These are phyloP conservation scores for Leishmania turanica DNA, from an alignment of 208 protist genomes.

Conservation along the genomic window DNA sequence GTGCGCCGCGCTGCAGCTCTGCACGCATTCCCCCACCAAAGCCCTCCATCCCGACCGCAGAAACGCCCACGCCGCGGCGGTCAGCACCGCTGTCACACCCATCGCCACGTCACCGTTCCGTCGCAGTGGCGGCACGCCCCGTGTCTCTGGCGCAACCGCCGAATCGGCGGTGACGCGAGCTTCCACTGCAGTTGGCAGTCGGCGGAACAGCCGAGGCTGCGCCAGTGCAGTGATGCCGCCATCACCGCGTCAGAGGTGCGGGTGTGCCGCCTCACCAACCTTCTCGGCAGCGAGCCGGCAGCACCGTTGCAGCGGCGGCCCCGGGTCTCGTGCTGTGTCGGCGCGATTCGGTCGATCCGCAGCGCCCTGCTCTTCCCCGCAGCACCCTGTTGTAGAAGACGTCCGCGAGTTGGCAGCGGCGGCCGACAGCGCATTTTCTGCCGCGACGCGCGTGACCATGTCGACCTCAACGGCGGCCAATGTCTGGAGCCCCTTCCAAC, in stretches of 20 bases:
- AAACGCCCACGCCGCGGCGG: background rate
- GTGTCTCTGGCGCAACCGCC: constrained; percentile 7
- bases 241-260: constrained; percentile 15
- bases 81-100: background rate
- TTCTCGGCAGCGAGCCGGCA: background rate
- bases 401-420: constrained; percentile 1
- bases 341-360: background rate
- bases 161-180: constrained; percentile 6
- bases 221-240: constrained; percentile 9
- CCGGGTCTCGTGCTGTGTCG: background rate
- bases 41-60: background rate
- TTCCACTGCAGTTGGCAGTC: constrained; percentile 12
- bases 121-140: constrained; percentile 30
- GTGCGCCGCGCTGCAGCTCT: constrained; percentile 30
- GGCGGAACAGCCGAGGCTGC: constrained; percentile 1
- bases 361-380: background rate
- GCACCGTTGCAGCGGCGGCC: constrained; percentile 2
- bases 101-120: constrained; percentile 16
- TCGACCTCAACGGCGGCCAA: background rate
- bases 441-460: background rate
- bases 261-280: constrained; percentile 1
- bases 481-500: constrained; percentile 23
- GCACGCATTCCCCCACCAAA: constrained; percentile 21
- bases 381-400: constrained; percentile 3
- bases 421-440: background rate